phyloP scores from a whole-genome alignment of 164 flowering plant species.

The Liquidambar formosana region DNA sequence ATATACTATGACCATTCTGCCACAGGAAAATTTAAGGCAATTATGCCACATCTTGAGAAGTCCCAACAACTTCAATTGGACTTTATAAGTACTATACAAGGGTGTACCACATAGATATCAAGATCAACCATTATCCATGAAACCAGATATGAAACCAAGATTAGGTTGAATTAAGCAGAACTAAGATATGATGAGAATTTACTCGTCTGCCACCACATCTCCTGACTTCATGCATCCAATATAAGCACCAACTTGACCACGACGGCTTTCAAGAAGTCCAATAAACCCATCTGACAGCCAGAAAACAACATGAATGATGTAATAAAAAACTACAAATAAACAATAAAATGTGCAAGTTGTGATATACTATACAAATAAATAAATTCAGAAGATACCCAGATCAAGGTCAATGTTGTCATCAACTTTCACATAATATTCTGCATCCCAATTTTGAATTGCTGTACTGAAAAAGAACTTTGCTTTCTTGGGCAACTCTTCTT shows the following conservation, averaged over 20 bases:
- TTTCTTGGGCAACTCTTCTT: slow-evolving; percentile 95
- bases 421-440: slow-evolving; percentile 95
- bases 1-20: not conserved
- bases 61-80: not conserved
- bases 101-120: not conserved
- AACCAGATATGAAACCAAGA: not conserved
- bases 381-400: slow-evolving; percentile 54
- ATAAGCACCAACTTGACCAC: slow-evolving; percentile 72
- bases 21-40: not conserved
- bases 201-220: slow-evolving; percentile 87
- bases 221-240: slow-evolving; percentile 99
- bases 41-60: not conserved
- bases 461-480: slow-evolving; percentile 86
- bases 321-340: not conserved
- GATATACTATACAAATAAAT: not conserved
- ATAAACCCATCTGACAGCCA: slow-evolving; percentile 70
- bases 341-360: not conserved
- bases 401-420: slow-evolving; percentile 79
- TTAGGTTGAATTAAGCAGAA: slow-evolving; percentile 3
- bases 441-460: slow-evolving; percentile 96
- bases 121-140: not conserved
- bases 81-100: not conserved
- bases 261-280: slow-evolving; percentile 80
- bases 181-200: slow-evolving; percentile 24
- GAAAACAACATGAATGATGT: slow-evolving; percentile 8